Evolutionary conservation across 2,329 filamentous ascomycete species (phyloP), one percentile per base, ranked within the genome.

Genomic region (Colletotrichum sp.): DNA sequence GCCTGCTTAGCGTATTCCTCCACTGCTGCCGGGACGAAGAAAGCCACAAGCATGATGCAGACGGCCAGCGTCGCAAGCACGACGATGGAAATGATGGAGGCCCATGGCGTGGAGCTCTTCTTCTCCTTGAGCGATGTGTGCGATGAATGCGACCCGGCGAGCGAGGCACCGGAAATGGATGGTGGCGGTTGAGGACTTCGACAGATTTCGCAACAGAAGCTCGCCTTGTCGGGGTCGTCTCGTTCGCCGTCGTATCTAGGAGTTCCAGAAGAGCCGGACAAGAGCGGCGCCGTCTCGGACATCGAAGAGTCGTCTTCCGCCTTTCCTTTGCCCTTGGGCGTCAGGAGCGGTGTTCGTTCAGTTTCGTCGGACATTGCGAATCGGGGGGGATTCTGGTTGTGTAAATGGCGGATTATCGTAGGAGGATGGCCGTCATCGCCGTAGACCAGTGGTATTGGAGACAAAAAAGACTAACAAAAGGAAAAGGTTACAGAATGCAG

Each of bases 1-100:
- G 96, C 95, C 83, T 96, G 90, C 84, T 96, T 94, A 65, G 94
- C 95, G 84, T 99, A 99, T 82, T 95, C 91, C 84, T 98, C 92
- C 13, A 98, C 92, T 9, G 93, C 92, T 18, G 94, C 92, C 3
- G 96, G 96, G 0, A 94, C 91, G 70, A 98, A 90, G 85, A 98
- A 98, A 18, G 93, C 95, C 72, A 96, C 87, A 18, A 94, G 85
- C 74, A 98, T 92, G 79, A 98, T 95, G 32, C 89, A 83, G 26
- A 96, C 80, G 7, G 93, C 88, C 8, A 93, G 80, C 3, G 91
- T 79, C 65, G 90, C 94, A 10, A 99, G 86, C 3, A 94, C 73
- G 2, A 89, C 79, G 77, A 98, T 91, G 34, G 96, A 94, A 48
- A 98, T 88, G 36, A 95, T 87, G 48, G 94, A 96, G 10, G 95